Percentiles rank a stretch among this genome's conserved stretches.
Evolutionary conservation across 2,329 filamentous ascomycete species (phyloP).

Genomic region (Penicillium occitanis): DNA sequence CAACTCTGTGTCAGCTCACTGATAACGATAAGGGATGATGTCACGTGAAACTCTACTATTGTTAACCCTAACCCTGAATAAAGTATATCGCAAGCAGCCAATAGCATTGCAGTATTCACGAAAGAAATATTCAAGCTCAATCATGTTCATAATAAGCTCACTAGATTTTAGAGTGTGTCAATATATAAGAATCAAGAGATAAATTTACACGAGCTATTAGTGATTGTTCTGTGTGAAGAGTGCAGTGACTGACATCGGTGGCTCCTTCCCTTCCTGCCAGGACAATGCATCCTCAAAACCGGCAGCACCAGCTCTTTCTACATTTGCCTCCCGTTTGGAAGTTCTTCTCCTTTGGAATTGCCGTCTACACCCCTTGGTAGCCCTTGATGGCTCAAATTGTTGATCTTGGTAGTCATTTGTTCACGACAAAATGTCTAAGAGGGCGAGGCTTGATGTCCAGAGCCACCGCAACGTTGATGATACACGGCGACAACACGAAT

Average conservation of each 20-base stretch:
- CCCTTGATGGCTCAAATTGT: slow-evolving; percentile 16
- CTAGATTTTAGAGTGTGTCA: not conserved
- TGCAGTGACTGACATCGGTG: not conserved
- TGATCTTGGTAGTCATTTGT: slow-evolving; percentile 14
- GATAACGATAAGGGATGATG: slow-evolving; percentile 28
- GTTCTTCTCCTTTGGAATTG: not conserved
- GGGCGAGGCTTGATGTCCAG: slow-evolving; percentile 17
- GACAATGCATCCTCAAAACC: not conserved
- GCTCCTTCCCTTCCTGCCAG: slow-evolving; percentile 16
- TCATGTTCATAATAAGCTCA: not conserved
- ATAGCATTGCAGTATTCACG: not conserved
- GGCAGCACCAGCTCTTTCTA: not conserved
- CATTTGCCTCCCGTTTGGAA: not conserved
- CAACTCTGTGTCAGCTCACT: slow-evolving; percentile 21
- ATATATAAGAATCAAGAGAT: not conserved
- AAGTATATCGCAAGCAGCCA: not conserved
- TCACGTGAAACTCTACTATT: slow-evolving; percentile 31
- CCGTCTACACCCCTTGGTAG: not conserved
- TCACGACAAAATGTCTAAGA: not conserved
- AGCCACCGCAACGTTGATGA: slow-evolving; percentile 14
- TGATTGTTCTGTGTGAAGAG: not conserved
- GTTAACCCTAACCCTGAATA: not conserved
- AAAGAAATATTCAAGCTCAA: not conserved
- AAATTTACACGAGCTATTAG: not conserved
- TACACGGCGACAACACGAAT: not conserved